These are phyloP conservation scores for Ustilago trichophora DNA, from an alignment of 1,284 basidiomycete genomes.

Conservation along the genomic window DNA sequence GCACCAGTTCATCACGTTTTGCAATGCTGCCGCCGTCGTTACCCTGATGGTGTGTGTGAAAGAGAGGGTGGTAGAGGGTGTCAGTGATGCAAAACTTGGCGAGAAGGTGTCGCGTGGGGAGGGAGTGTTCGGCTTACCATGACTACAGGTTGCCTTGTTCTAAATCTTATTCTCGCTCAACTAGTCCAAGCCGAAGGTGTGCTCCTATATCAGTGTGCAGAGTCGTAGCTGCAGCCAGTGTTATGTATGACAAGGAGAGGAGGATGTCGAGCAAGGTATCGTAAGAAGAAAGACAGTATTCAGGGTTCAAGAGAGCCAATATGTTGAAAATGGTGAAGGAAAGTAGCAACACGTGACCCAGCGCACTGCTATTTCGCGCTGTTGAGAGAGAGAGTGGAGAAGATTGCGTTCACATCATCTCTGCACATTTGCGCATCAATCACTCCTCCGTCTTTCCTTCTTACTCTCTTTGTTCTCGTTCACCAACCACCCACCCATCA, in stretches of 20 bases:
- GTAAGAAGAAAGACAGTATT: background rate
- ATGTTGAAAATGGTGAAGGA: too few species aligned
- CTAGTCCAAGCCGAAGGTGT: too few species aligned
- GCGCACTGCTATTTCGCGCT: conserved; percentile 4
- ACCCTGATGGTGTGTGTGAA: conserved; percentile 41
- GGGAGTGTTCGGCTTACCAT: conserved; percentile 6
- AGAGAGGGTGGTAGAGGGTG: too few species aligned
- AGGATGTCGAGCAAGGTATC: background rate
- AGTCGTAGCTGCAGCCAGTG: too few species aligned
- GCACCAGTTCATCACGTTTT: conserved; percentile 60
- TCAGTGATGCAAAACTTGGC: too few species aligned
- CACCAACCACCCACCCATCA: conserved; percentile 12
- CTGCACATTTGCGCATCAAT: too few species aligned
- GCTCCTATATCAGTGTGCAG: too few species aligned
- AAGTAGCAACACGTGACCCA: conserved; percentile 30
- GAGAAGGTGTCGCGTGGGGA: too few species aligned
- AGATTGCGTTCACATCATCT: conserved; percentile 1
- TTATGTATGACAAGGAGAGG: background rate
- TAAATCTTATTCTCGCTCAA: too few species aligned
- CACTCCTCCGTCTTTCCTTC: background rate
- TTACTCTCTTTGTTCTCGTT: conserved; percentile 1
- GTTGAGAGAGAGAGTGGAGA: conserved; percentile 22
- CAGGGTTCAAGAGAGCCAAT: conserved; percentile 12
- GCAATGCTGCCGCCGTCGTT: conserved; percentile 65
- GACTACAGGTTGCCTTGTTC: background rate